Percentiles rank a stretch among this genome's conserved stretches.
These are phyloP conservation scores for Metschnikowia corniflorae DNA, from an alignment of 805 yeast species.

Conservation along the genomic window DNA sequence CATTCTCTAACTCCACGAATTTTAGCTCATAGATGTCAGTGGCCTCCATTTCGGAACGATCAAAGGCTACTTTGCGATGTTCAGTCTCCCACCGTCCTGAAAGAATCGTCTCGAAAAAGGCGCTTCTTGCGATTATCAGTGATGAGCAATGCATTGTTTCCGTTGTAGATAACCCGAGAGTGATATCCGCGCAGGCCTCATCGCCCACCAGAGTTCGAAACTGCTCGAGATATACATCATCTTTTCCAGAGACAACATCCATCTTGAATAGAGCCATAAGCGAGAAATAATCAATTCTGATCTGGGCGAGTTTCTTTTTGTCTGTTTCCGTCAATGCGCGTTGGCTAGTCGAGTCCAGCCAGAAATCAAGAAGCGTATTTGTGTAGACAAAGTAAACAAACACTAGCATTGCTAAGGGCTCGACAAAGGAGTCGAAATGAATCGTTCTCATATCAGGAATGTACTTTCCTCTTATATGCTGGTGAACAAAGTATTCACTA, in stretches of 20 bases:
- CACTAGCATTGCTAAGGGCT: conserved; percentile 38
- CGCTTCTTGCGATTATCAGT: conserved; percentile 54
- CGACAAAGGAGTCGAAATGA: conserved; percentile 21
- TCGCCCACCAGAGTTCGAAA: conserved; percentile 15
- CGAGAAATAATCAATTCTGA: conserved; percentile 27
- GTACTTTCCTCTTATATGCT: conserved; percentile 25
- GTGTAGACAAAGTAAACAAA: conserved; percentile 49
- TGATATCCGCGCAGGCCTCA: conserved; percentile 35
- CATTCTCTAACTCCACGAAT: conserved; percentile 41
- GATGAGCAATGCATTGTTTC: conserved; percentile 45
- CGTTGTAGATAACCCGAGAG: conserved; percentile 46
- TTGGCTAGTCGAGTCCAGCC: conserved; percentile 40
- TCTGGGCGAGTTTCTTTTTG: conserved; percentile 25
- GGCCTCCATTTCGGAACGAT: not conserved
- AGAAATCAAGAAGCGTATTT: conserved; percentile 40
- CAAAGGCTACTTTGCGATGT: too few relatives aligned
- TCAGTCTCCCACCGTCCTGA: conserved; percentile 50
- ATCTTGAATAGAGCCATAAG: conserved; percentile 18
- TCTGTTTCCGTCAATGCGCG: conserved; percentile 20
- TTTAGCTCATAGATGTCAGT: conserved; percentile 13
- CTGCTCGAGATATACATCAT: conserved; percentile 7
- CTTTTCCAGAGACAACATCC: conserved; percentile 14
- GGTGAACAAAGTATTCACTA: conserved; percentile 23
- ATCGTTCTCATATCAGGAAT: conserved; percentile 14
- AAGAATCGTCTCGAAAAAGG: conserved; percentile 59